Conservation (phyloP, 805 yeast species). For the Metschnikowia corniflorae region DNA sequence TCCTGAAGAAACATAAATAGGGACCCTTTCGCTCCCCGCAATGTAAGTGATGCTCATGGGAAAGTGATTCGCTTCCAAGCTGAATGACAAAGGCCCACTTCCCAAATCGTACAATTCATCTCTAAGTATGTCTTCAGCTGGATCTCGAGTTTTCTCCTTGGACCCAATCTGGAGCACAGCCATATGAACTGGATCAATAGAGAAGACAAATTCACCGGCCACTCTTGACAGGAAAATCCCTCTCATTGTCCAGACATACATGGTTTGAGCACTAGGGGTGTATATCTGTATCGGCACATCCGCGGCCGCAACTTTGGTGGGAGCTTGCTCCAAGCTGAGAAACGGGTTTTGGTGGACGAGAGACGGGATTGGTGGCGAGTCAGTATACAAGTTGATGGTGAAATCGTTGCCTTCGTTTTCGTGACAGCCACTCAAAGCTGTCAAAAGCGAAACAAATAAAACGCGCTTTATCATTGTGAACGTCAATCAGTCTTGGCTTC, state of each 20-base stretch:
- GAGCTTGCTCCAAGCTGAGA: not conserved
- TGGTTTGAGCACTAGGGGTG: not conserved
- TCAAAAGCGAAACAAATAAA: no score
- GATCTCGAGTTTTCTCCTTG: not conserved
- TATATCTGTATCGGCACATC: not conserved
- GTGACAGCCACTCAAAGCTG: not conserved
- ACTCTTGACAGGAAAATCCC: conserved; percentile 1
- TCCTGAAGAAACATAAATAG: conserved; percentile 1
- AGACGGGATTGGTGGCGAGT: not conserved
- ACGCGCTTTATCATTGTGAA: no score
- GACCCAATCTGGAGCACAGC: conserved; percentile 1
- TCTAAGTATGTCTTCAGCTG: not conserved
- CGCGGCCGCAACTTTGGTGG: not conserved
- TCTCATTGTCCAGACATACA: conserved; percentile 1
- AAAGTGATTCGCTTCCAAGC: not conserved
- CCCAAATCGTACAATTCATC: not conserved
- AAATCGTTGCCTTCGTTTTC: not conserved
- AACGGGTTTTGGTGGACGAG: not conserved
- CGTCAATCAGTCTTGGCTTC: no score
- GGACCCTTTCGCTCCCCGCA: not conserved
- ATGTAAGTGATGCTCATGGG: conserved; percentile 2
- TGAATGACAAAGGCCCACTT: not conserved
- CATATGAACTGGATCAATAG: not conserved
- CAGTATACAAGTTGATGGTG: not conserved
- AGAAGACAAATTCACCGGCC: not conserved